Percentiles rank a stretch among this genome's conserved stretches.
Conservation (phyloP, 441 rosid species). For the Croton setiger region DNA sequence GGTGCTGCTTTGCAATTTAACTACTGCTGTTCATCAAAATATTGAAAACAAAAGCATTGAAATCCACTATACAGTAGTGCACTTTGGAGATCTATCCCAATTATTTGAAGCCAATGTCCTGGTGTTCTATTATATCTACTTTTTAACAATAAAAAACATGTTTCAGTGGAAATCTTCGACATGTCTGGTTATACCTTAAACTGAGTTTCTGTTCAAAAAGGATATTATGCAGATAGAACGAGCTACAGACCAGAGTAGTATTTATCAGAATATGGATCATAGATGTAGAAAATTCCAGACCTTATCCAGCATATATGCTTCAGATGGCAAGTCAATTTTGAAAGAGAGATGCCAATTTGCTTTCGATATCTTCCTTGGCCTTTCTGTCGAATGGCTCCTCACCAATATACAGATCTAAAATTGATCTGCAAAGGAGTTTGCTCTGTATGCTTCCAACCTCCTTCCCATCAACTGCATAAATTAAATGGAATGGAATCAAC, state of each 20-base stretch:
- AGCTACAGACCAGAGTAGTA: not conserved
- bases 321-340: conserved; percentile 18
- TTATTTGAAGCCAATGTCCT: too few relatives aligned
- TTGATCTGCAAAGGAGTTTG: conserved; percentile 65
- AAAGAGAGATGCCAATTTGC: conserved; percentile 49
- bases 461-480: conserved; percentile 62
- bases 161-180: not conserved
- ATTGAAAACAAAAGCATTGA: too few relatives aligned
- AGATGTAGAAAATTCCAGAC: not conserved
- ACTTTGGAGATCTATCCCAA: not conserved
- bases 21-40: too few relatives aligned
- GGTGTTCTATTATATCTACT: not conserved
- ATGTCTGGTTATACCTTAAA: not conserved
- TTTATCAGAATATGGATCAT: not conserved
- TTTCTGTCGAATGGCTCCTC: conserved; percentile 72
- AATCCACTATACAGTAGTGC: not conserved
- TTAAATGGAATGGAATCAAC: not conserved
- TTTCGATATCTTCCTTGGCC: conserved; percentile 70
- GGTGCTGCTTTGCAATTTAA: too few relatives aligned
- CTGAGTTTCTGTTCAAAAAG: not conserved
- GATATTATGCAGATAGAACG: not conserved
- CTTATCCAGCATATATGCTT: not conserved
- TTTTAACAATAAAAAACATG: not conserved
- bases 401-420: conserved; percentile 79
- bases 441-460: conserved; percentile 80